A percentile compares a stretch with the other conserved stretches of the same genome.
phyloP scores from a whole-genome alignment of 1,284 basidiomycete genomes.

The Ganoderma boninense region DNA sequence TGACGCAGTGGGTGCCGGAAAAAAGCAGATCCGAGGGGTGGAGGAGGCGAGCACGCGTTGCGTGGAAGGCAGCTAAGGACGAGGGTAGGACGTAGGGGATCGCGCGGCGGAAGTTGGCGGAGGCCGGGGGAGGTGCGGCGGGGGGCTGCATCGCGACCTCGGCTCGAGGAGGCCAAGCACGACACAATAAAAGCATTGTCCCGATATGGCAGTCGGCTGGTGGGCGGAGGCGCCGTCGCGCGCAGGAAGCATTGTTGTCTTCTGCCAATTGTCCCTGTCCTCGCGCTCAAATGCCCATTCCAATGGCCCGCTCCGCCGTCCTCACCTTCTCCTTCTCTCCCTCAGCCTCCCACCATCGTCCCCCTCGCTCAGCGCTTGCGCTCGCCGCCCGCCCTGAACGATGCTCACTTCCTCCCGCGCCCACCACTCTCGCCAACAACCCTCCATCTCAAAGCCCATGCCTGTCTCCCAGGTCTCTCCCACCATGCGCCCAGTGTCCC shows the following conservation, averaged over 20 bases:
- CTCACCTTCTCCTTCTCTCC: slow-evolving; percentile 13
- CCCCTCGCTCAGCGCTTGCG: slow-evolving; percentile 13
- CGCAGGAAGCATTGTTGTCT: slow-evolving; percentile 31
- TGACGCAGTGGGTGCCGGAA: slow-evolving; percentile 50
- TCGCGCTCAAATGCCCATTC: slow-evolving; percentile 29
- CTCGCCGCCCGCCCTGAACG: slow-evolving; percentile 18
- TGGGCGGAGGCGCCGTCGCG: slow-evolving; percentile 21
- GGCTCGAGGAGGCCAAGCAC: slow-evolving; percentile 12
- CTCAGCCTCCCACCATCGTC: slow-evolving; percentile 12
- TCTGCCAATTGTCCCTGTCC: slow-evolving; percentile 31
- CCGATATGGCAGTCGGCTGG: slow-evolving; percentile 31
- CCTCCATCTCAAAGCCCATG: slow-evolving; percentile 32
- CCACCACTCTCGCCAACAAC: slow-evolving; percentile 26
- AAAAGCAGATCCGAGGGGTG: slow-evolving; percentile 41
- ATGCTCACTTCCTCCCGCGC: slow-evolving; percentile 25
- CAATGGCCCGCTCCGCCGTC: slow-evolving; percentile 17
- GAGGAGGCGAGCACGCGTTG: slow-evolving; percentile 46
- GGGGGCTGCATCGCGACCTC: slow-evolving; percentile 27
- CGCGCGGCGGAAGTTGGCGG: slow-evolving; percentile 56
- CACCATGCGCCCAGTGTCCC: slow-evolving; percentile 27
- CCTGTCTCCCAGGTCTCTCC: slow-evolving; percentile 20
- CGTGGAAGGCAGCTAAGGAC: slow-evolving; percentile 66
- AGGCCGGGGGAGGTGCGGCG: slow-evolving; percentile 27
- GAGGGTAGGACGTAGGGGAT: slow-evolving; percentile 61
- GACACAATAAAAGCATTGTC: slow-evolving; percentile 29